Evolutionary conservation across 352 stramenopile species (phyloP), one percentile per base, ranked within the genome.

Genomic region (Phytophthora pinifolia): DNA sequence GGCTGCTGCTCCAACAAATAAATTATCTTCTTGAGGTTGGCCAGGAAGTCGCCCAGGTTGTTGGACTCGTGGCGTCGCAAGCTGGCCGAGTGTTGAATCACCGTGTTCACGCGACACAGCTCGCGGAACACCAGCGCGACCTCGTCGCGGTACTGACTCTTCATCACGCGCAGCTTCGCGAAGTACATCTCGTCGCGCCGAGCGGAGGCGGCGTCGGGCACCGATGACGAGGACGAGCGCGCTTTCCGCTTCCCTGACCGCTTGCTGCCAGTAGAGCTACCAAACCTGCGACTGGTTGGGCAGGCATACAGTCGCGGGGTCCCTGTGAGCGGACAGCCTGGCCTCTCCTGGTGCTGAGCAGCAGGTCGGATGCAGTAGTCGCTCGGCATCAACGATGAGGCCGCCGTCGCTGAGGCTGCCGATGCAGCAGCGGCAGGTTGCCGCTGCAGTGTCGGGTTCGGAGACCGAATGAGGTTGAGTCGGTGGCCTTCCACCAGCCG

Each of bases 1-100:
- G 77, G 80, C 42, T 88, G 80, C 67, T 93, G 83, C 57, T 89
- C 79, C 43, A 93, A 67, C 75, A 93, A 82, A 86, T 89, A 89
- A 83, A 91, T 89, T 79, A 93, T 91, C 60, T 90, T 90, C 67
- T 91, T 93, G 56, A 93, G 76, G 69, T 91, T 93, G 46, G 76
- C 69, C 30, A 93, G 65, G 50, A 93, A 93, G 46, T 91, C 80
- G 30, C 77, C 74, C 25, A 93, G 63, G 54, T 90, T 88, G 67
- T 86, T 90, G 32, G 83, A 91, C 56, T 93, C 83, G 46, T 90
- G 75, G 44, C 76, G 69, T 41, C 79, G 80, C 38, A 91, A 53
- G 62, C 60, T 86, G n/a, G 77, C 74, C 37, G 81, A 91, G 63
- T 88, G 72, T 52, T 88, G 78, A 52, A 91, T 93, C 49, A 91